Evolutionary conservation across 176 grass and related monocot genomes (phyloP).

Genomic region (Triticum monococcum): DNA sequence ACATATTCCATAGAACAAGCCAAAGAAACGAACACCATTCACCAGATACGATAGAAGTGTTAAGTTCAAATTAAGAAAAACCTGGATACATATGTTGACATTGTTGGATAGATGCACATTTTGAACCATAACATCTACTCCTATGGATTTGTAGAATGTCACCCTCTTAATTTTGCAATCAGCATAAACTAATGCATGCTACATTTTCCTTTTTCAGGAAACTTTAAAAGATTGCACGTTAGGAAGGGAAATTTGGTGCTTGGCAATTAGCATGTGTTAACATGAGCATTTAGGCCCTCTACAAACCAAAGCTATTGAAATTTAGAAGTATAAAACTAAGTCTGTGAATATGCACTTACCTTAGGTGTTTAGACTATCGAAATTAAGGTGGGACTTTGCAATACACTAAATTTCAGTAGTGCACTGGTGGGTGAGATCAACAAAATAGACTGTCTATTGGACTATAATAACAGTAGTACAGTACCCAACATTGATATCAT

Average conservation of each 20-base stretch:
- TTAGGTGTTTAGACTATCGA: conserved; percentile 2
- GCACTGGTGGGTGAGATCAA: not conserved
- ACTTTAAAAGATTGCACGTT: not conserved
- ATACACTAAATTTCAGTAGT: not conserved
- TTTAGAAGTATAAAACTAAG: not conserved
- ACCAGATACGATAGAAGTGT: not conserved
- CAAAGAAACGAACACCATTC: not conserved
- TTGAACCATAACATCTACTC: not conserved
- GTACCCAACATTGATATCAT: not conserved
- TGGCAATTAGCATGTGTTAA: not conserved
- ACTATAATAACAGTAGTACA: not conserved
- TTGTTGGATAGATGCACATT: not conserved
- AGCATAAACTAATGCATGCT: not conserved
- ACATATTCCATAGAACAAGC: not conserved
- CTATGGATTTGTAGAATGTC: not conserved
- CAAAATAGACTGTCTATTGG: not conserved
- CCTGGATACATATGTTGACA: not conserved
- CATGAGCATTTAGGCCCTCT: not conserved
- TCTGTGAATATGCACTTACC: not conserved
- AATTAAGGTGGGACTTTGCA: not conserved
- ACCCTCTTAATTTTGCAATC: not conserved
- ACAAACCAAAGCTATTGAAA: not conserved
- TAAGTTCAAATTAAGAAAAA: not conserved
- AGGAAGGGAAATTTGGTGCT: not conserved
- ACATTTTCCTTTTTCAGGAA: not conserved